phyloP scores from a whole-genome alignment of 768 basidiomycete species.

The Hydnum rufescens region DNA sequence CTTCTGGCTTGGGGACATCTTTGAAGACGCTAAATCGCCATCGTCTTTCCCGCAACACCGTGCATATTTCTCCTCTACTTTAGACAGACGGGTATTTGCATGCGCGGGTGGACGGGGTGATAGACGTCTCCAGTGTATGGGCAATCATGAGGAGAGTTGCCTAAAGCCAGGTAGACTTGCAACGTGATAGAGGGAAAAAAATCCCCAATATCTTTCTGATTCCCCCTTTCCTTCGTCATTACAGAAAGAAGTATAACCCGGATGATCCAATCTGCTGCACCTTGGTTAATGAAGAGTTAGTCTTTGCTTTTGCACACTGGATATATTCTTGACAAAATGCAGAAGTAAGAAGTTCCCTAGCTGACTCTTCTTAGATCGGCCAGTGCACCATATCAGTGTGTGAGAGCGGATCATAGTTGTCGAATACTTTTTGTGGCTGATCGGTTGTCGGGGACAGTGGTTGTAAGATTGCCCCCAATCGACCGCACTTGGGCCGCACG shows the following conservation, averaged over 20 bases:
- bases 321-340: too few relatives aligned
- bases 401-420: too few relatives aligned
- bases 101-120: constrained; percentile 95
- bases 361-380: too few relatives aligned
- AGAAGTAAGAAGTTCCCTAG: too few relatives aligned
- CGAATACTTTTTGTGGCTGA: constrained; percentile 31
- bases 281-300: constrained; percentile 77
- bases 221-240: constrained; percentile 83
- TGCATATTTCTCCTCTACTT: too few relatives aligned
- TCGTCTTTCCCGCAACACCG: too few relatives aligned
- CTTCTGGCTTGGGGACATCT: too few relatives aligned
- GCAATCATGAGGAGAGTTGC: constrained; percentile 90
- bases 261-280: constrained; percentile 86
- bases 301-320: too few relatives aligned
- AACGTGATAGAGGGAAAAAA: too few relatives aligned
- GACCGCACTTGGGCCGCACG: constrained; percentile 70
- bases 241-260: constrained; percentile 69
- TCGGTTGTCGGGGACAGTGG: too few relatives aligned
- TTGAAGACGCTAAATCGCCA: constrained; percentile 95
- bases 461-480: too few relatives aligned
- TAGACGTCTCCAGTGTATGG: constrained; percentile 94
- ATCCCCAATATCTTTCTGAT: constrained; percentile 61
- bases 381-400: too few relatives aligned
- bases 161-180: constrained; percentile 8
- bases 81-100: constrained; percentile 88